phyloP scores from a whole-genome alignment of 805 yeast genomes.

The Candida jianshihensis region DNA sequence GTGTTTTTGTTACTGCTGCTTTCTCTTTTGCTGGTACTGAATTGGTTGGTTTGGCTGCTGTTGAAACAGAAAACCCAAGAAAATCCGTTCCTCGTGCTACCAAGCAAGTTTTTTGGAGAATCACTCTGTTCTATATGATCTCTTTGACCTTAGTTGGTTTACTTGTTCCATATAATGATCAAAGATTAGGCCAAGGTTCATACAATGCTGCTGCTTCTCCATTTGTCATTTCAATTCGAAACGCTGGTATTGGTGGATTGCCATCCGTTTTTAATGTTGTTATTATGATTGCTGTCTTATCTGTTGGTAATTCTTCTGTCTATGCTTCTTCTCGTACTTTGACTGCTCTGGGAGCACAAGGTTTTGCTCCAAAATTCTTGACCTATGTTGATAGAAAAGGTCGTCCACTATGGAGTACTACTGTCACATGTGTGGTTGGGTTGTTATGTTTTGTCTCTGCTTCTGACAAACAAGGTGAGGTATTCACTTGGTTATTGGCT shows the following conservation, averaged over 20 bases:
- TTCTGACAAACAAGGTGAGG: conserved; percentile 42
- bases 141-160: conserved; percentile 53
- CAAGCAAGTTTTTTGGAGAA: conserved; percentile 80
- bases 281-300: conserved; percentile 56
- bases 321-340: conserved; percentile 64
- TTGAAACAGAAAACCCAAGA: conserved; percentile 67
- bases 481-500: conserved; percentile 60
- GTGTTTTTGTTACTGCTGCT: conserved; percentile 71
- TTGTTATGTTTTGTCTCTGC: conserved; percentile 52
- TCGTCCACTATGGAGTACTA: conserved; percentile 56
- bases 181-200: conserved; percentile 39
- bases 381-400: conserved; percentile 61
- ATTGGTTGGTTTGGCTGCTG: conserved; percentile 68
- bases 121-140: conserved; percentile 59
- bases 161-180: conserved; percentile 61
- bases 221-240: conserved; percentile 62
- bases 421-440: conserved; percentile 46
- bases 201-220: conserved; percentile 68
- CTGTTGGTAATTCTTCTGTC: conserved; percentile 70
- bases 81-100: conserved; percentile 64
- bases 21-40: conserved; percentile 72
- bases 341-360: conserved; percentile 55
- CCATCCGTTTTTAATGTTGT: conserved; percentile 66
- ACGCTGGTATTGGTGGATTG: conserved; percentile 57
- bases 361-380: conserved; percentile 51